phyloP scores from a whole-genome alignment of 352 stramenopile genomes.

The Phytopythium delawarense region DNA sequence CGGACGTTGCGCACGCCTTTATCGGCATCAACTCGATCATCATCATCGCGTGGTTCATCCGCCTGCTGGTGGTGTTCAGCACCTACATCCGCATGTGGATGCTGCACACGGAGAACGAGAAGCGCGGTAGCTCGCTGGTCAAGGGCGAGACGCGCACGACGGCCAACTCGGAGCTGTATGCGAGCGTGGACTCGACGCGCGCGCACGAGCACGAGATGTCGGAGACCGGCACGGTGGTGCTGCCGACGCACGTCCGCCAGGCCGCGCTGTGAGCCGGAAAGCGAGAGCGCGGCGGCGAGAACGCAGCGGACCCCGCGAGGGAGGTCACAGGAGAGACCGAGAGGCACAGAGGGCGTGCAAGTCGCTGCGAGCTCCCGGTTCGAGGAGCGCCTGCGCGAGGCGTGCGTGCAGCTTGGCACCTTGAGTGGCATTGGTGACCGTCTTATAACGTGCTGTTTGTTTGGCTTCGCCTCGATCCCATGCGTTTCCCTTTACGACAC shows the following conservation, averaged over 20 bases:
- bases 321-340: not conserved
- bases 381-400: not conserved
- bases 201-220: constrained; percentile 11
- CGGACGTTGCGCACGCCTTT: constrained; percentile 41
- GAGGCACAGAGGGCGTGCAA: not conserved
- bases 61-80: constrained; percentile 53
- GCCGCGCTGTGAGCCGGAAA: not conserved
- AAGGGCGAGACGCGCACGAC: constrained; percentile 35
- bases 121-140: constrained; percentile 14
- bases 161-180: constrained; percentile 39
- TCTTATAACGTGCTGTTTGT: constrained; percentile 2
- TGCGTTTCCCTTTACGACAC: too few species aligned
- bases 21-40: constrained; percentile 64
- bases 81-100: constrained; percentile 53
- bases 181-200: constrained; percentile 28
- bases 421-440: not conserved
- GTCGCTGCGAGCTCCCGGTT: not conserved
- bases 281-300: not conserved
- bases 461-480: not conserved
- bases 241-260: not conserved
- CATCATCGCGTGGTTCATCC: constrained; percentile 53
- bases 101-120: constrained; percentile 34
- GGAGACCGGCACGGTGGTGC: constrained; percentile 7
- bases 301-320: not conserved
- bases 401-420: not conserved